phyloP scores from a whole-genome alignment of 768 basidiomycete genomes.

The Myochromella boudieri region DNA sequence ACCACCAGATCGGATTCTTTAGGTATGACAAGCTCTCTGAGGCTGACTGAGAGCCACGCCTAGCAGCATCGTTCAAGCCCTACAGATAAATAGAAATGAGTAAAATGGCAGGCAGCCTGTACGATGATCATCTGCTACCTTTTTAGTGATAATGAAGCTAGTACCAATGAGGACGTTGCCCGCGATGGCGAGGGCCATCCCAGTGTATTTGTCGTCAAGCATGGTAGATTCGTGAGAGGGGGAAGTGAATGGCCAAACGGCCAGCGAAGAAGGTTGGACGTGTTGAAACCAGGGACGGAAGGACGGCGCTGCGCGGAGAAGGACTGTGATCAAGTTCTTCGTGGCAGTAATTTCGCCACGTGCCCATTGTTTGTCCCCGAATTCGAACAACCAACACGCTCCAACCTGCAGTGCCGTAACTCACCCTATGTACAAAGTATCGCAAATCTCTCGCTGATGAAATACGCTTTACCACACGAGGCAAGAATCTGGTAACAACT shows the following conservation, averaged over 20 bases:
- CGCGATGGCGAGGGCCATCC: slow-evolving; percentile 83
- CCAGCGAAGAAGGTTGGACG: slow-evolving; percentile 9
- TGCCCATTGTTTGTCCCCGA: slow-evolving; percentile 16
- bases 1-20: slow-evolving; percentile 95
- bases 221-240: slow-evolving; percentile 31
- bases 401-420: too few relatives aligned
- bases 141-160: slow-evolving; percentile 99
- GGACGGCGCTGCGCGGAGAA: not conserved
- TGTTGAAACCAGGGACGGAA: slow-evolving; percentile 6
- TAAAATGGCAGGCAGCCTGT: not conserved
- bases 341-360: slow-evolving; percentile 23
- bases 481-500: not conserved
- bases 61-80: slow-evolving; percentile 88
- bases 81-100: slow-evolving; percentile 28
- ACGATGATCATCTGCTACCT: slow-evolving; percentile 47
- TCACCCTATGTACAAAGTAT: too few relatives aligned
- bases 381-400: too few relatives aligned
- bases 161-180: slow-evolving; percentile 88
- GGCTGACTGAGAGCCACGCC: slow-evolving; percentile 55
- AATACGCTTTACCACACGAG: too few relatives aligned
- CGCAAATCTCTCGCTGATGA: too few relatives aligned
- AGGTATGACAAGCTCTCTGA: slow-evolving; percentile 88
- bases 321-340: too few relatives aligned
- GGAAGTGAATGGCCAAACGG: slow-evolving; percentile 1
- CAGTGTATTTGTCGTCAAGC: slow-evolving; percentile 96